A percentile compares a stretch with the other conserved stretches of the same genome.
These are phyloP conservation scores for Polytolypa hystricis DNA, from an alignment of 2,329 filamentous ascomycete genomes.

Conservation along the genomic window DNA sequence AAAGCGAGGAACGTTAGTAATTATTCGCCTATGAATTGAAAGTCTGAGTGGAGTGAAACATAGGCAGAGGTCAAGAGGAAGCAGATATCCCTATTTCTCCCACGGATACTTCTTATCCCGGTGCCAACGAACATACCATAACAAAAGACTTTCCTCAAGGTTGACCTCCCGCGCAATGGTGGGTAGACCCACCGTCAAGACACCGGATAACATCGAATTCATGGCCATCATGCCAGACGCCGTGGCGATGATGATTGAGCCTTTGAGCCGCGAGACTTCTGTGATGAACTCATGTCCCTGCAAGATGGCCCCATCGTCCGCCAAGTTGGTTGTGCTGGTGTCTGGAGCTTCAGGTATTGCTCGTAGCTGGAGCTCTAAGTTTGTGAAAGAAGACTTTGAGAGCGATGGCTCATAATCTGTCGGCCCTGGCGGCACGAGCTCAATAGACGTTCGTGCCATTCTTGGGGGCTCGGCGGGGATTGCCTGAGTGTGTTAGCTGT, in stretches of 20 bases:
- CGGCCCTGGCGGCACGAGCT: not conserved
- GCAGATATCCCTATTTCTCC: no score
- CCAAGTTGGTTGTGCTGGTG: not conserved
- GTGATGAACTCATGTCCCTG: not conserved
- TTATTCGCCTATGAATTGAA: no score
- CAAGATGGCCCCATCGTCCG: no score
- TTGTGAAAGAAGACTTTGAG: not conserved
- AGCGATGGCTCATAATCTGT: not conserved
- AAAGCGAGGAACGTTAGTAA: not conserved
- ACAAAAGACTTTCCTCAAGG: conserved; percentile 13
- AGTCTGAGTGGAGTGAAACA: no score
- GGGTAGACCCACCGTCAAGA: conserved; percentile 16
- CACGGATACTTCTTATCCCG: no score
- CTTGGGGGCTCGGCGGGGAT: no score
- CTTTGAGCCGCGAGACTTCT: conserved; percentile 5
- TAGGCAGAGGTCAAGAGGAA: no score
- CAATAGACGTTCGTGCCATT: conserved; percentile 5
- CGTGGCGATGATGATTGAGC: conserved; percentile 8
- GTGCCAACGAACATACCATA: conserved; percentile 15
- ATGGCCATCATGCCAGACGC: conserved; percentile 13
- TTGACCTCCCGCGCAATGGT: conserved; percentile 15
- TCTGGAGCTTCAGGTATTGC: not conserved
- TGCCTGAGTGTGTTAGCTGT: not conserved
- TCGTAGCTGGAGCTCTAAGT: not conserved
- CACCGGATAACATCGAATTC: conserved; percentile 13